A percentile compares a stretch with the other conserved stretches of the same genome.
These are phyloP conservation scores for Salix purpurea DNA, from an alignment of 345 rosid genomes.

Conservation along the genomic window DNA sequence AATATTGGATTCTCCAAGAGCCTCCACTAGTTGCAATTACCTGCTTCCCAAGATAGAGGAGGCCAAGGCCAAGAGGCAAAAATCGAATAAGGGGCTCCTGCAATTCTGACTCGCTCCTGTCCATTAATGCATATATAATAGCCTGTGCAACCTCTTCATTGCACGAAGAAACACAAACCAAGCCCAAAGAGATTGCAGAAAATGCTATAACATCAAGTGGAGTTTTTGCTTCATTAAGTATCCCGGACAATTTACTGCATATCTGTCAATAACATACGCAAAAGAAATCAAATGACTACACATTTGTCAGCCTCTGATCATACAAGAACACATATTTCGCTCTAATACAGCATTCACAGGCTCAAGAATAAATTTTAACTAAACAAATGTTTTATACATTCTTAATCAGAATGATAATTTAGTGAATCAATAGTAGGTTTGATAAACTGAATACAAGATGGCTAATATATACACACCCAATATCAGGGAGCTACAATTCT, in stretches of 20 bases:
- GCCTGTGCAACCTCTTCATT: conserved; percentile 94
- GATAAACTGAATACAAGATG: not conserved
- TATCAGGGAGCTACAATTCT: not conserved
- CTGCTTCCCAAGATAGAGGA: conserved; percentile 96
- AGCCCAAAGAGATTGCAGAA: conserved; percentile 83
- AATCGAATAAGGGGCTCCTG: conserved; percentile 77
- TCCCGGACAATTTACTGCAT: conserved; percentile 50
- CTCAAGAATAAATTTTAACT: not conserved
- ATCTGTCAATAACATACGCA: conserved; percentile 41
- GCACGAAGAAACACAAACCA: conserved; percentile 89
- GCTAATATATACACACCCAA: not conserved
- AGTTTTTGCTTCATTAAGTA: conserved; percentile 64
- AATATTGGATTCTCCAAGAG: not conserved
- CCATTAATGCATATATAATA: conserved; percentile 81
- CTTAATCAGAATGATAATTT: not conserved
- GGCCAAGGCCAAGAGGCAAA: conserved; percentile 92
- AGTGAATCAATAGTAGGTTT: not conserved
- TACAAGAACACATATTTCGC: not conserved
- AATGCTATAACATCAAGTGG: conserved; percentile 87
- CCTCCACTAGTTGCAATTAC: conserved; percentile 24
- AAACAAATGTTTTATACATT: not conserved
- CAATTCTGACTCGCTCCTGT: conserved; percentile 74
- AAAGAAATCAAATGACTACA: not conserved
- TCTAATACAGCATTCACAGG: not conserved
- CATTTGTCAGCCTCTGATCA: no score